Evolutionary conservation across 805 yeast species (phyloP).

Genomic region (Kodamaea neixiangensis): DNA sequence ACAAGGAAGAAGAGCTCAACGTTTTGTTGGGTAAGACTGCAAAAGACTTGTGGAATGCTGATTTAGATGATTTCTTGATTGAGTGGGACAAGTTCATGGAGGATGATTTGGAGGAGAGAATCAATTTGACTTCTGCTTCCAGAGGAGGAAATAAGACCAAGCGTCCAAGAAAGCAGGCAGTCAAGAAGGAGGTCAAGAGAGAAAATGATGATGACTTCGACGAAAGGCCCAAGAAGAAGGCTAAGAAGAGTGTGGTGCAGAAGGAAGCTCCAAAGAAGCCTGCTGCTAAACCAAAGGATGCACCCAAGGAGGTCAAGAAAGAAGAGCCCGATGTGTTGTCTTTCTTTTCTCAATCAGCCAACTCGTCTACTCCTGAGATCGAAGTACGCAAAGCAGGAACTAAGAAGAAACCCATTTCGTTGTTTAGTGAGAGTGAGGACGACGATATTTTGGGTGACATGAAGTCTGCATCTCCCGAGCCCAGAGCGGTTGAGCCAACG

Average conservation of each 20-base stretch:
- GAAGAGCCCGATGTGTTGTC: constrained; percentile 17
- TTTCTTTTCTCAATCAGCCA: constrained; percentile 17
- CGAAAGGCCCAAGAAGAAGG: constrained; percentile 10
- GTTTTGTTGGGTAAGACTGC: constrained; percentile 66
- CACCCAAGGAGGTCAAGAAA: constrained; percentile 3
- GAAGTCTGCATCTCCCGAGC: constrained; percentile 5
- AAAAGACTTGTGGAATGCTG: constrained; percentile 85
- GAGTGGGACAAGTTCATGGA: constrained; percentile 69
- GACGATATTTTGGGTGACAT: constrained; percentile 27
- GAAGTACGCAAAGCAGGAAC: background rate
- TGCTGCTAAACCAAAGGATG: background rate
- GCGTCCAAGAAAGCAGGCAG: constrained; percentile 13
- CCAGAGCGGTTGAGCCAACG: background rate
- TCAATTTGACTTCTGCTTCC: constrained; percentile 44
- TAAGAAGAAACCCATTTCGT: constrained; percentile 13
- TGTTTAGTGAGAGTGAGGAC: constrained; percentile 38
- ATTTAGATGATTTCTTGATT: constrained; percentile 70
- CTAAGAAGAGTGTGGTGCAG: constrained; percentile 6
- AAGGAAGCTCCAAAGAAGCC: constrained; percentile 4
- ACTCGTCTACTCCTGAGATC: constrained; percentile 9
- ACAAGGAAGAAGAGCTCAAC: constrained; percentile 70
- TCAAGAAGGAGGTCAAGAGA: constrained; percentile 11
- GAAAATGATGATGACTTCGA: constrained; percentile 1
- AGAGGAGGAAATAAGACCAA: constrained; percentile 10
- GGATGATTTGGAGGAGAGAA: constrained; percentile 63